Conservation (phyloP, 306 rosid species). For the Fragaria vesca region DNA sequence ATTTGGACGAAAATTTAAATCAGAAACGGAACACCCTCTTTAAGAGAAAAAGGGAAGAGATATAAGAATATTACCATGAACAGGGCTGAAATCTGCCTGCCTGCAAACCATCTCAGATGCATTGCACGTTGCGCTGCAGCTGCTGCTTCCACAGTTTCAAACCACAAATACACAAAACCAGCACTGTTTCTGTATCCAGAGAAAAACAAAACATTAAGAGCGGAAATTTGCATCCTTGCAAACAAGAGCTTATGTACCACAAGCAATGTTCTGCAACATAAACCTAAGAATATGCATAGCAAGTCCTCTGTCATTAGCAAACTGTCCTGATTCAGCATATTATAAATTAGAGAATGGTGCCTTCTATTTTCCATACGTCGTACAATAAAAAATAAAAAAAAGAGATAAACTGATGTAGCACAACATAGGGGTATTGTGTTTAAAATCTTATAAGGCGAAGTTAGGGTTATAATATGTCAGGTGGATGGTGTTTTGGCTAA, state of each 20-base stretch:
- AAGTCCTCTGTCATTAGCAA: background rate
- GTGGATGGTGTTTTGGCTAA: background rate
- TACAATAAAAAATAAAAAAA: background rate
- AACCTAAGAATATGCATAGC: background rate
- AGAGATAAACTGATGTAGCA: background rate
- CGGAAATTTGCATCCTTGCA: background rate
- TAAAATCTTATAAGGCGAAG: background rate
- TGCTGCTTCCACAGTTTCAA: constrained; percentile 81
- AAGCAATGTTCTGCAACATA: background rate
- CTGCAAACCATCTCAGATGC: constrained; percentile 98
- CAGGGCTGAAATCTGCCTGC: constrained; percentile 74
- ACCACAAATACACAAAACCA: constrained; percentile 84
- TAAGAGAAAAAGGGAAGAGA: background rate
- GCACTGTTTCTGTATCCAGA: constrained; percentile 67
- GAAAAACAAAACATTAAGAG: constrained; percentile 4
- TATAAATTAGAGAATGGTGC: background rate
- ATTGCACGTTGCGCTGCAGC: constrained; percentile 83
- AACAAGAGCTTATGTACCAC: background rate
- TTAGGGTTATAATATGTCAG: background rate
- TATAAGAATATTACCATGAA: constrained; percentile 64
- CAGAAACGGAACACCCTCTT: background rate
- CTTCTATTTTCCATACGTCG: background rate
- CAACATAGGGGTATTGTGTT: background rate
- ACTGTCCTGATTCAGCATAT: background rate
- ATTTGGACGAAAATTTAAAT: background rate